Conservation (phyloP, 257 asterid species). For the Jacaranda copaia region DNA sequence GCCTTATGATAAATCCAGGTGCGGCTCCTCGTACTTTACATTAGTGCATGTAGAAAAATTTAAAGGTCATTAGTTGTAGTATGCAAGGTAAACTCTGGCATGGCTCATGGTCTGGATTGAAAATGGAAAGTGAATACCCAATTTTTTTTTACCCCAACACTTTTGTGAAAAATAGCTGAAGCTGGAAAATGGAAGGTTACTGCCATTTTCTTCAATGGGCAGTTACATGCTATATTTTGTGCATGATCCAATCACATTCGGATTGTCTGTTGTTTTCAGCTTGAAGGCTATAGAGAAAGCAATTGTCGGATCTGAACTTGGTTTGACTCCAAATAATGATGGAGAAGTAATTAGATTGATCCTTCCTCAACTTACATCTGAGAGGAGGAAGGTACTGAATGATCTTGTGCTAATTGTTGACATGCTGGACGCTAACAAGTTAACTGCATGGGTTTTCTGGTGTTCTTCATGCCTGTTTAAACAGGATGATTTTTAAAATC, state of each 20-base stretch:
- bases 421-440: neutral
- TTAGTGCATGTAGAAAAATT: neutral
- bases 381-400: conserved; percentile 87
- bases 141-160: neutral
- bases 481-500: conserved; percentile 9
- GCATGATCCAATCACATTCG: conserved; percentile 28
- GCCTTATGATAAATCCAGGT: conserved; percentile 98
- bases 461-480: conserved; percentile 29
- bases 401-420: conserved; percentile 16
- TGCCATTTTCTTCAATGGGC: conserved; percentile 21
- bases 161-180: conserved; percentile 17
- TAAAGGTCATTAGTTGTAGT: conserved; percentile 6
- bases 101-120: conserved; percentile 7
- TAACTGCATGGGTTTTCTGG: neutral
- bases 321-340: conserved; percentile 94
- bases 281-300: conserved; percentile 93
- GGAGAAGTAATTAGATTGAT: conserved; percentile 95
- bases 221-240: conserved; percentile 6
- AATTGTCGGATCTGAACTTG: conserved; percentile 76
- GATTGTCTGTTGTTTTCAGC: conserved; percentile 50
- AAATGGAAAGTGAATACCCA: neutral
- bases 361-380: conserved; percentile 85
- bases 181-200: neutral
- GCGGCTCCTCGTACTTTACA: conserved; percentile 15
- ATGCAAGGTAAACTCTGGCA: neutral